phyloP scores from a whole-genome alignment of 305 asterid genomes.

The Rubia peregrina region DNA sequence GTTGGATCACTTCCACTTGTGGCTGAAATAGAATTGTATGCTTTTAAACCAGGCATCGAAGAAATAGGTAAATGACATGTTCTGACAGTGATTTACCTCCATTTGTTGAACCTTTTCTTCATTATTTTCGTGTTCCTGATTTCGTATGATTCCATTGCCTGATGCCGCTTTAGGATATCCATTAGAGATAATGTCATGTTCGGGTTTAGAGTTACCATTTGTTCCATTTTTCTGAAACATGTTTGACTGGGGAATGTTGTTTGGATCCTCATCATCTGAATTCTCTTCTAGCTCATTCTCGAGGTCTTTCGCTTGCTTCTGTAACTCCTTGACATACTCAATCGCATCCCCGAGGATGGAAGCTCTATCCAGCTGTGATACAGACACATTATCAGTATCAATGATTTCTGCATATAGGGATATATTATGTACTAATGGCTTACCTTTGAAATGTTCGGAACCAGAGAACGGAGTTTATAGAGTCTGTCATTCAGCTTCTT shows the following conservation, averaged over 20 bases:
- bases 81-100: slow-evolving; percentile 50
- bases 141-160: slow-evolving; percentile 21
- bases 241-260: slow-evolving; percentile 24
- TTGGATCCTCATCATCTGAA: slow-evolving; percentile 54
- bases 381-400: slow-evolving; percentile 2
- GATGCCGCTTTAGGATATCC: slow-evolving; percentile 34
- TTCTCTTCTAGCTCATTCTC: slow-evolving; percentile 69
- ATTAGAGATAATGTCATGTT: slow-evolving; percentile 21
- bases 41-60: neutral
- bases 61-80: neutral
- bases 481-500: slow-evolving; percentile 90
- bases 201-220: slow-evolving; percentile 27
- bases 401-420: neutral
- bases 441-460: slow-evolving; percentile 93
- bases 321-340: slow-evolving; percentile 74
- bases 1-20: slow-evolving; percentile 85
- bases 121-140: slow-evolving; percentile 27
- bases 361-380: slow-evolving; percentile 69
- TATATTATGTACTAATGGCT: neutral
- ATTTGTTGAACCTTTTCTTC: slow-evolving; percentile 64
- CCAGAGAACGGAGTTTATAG: slow-evolving; percentile 72
- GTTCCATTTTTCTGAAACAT: slow-evolving; percentile 27
- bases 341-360: slow-evolving; percentile 92
- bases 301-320: slow-evolving; percentile 59
- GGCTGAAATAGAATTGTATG: slow-evolving; percentile 41